These are phyloP conservation scores for Boletus vermiculosoides DNA, from an alignment of 768 basidiomycete genomes.

Conservation along the genomic window DNA sequence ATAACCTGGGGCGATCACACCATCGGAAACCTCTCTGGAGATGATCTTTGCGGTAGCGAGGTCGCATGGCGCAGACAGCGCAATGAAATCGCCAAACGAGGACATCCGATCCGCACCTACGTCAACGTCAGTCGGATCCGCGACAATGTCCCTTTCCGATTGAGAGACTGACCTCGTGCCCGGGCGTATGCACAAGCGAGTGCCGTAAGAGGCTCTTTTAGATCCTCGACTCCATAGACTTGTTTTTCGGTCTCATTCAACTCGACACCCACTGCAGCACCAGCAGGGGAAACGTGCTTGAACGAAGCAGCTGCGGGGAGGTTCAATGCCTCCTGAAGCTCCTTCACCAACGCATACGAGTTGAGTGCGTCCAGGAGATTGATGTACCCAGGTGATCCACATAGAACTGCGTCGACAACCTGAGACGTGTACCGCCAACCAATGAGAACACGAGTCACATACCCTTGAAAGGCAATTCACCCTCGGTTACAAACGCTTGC, in stretches of 20 bases:
- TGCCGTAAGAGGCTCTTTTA: slow-evolving; percentile 85
- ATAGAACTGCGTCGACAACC: slow-evolving; percentile 55
- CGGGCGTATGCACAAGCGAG: slow-evolving; percentile 94
- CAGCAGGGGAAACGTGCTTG: slow-evolving; percentile 99
- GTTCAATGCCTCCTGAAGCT: slow-evolving; percentile 80
- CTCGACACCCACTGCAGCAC: slow-evolving; percentile 87
- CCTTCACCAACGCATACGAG: slow-evolving; percentile 93
- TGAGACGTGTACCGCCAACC: background rate
- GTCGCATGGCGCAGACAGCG: slow-evolving; percentile 89
- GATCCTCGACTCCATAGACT: slow-evolving; percentile 94
- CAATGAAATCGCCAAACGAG: slow-evolving; percentile 98
- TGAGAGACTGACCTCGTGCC: slow-evolving; percentile 67
- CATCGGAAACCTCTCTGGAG: slow-evolving; percentile 98
- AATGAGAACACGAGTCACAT: background rate
- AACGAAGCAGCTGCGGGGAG: slow-evolving; percentile 98
- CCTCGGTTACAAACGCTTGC: slow-evolving; percentile 88
- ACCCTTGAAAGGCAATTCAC: slow-evolving; percentile 95
- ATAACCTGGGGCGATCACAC: slow-evolving; percentile 96
- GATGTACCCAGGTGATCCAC: slow-evolving; percentile 97
- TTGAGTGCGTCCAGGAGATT: slow-evolving; percentile 97
- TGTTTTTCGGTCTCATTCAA: slow-evolving; percentile 83
- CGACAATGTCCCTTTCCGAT: background rate
- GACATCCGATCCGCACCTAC: slow-evolving; percentile 98
- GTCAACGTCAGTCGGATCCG: slow-evolving; percentile 8
- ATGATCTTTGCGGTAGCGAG: slow-evolving; percentile 94